phyloP scores from a whole-genome alignment of 768 basidiomycete species.

The Hypholoma fasciculare region DNA sequence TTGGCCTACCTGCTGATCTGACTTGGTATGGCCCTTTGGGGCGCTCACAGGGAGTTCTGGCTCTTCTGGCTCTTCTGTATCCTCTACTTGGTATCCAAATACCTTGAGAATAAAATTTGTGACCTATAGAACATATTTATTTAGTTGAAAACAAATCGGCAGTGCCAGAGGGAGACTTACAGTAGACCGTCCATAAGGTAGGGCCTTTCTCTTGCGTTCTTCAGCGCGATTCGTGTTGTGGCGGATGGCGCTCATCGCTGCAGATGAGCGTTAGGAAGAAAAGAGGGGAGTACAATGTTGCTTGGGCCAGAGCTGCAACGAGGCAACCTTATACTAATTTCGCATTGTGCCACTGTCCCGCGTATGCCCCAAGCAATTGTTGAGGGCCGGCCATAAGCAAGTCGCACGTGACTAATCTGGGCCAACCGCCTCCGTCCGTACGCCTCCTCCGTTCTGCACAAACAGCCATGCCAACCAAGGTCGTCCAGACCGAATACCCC shows the following conservation, averaged over 20 bases:
- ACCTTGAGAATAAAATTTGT: background rate
- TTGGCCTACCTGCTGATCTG: background rate
- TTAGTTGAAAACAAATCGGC: background rate
- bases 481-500: constrained; percentile 70
- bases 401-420: constrained; percentile 28
- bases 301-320: constrained; percentile 12
- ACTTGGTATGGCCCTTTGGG: background rate
- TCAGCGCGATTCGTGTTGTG: constrained; percentile 36
- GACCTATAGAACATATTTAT: background rate
- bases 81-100: background rate
- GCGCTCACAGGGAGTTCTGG: background rate
- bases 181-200: constrained; percentile 47
- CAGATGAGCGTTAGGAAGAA: constrained; percentile 1
- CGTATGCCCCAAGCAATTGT: constrained; percentile 7
- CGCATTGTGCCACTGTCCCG: constrained; percentile 8
- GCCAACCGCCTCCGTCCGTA: constrained; percentile 27
- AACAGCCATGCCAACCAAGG: constrained; percentile 48
- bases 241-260: constrained; percentile 60
- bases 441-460: background rate
- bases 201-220: constrained; percentile 29
- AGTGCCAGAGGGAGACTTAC: constrained; percentile 7
- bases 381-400: constrained; percentile 32
- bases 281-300: constrained; percentile 19
- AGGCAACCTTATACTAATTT: constrained; percentile 15
- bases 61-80: background rate